Conservation (phyloP, 2,329 filamentous ascomycete species). For the Cordyceps fumosorosea region DNA sequence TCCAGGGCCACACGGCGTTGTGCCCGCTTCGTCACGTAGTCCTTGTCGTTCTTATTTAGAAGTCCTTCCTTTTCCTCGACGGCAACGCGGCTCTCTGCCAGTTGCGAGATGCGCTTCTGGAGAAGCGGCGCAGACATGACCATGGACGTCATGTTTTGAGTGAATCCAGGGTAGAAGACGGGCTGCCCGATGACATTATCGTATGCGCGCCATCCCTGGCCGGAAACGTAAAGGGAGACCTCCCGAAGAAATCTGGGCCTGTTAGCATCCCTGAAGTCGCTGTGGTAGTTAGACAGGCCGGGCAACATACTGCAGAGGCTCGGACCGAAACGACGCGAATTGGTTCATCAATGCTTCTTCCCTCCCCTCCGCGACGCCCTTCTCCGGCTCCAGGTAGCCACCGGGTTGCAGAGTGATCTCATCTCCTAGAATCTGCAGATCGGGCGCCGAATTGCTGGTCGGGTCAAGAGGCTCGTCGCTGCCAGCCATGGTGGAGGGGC, state of each 20-base stretch:
- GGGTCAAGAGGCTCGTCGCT: slow-evolving; percentile 25
- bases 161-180: slow-evolving; percentile 88
- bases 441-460: slow-evolving; percentile 51
- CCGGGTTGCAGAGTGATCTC: slow-evolving; percentile 69
- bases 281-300: too few relatives aligned
- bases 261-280: slow-evolving; percentile 14
- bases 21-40: slow-evolving; percentile 43
- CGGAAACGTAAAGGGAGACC: slow-evolving; percentile 86
- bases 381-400: slow-evolving; percentile 52
- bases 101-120: slow-evolving; percentile 63
- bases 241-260: slow-evolving; percentile 75
- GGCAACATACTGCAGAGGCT: slow-evolving; percentile 48
- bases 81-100: slow-evolving; percentile 67
- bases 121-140: slow-evolving; percentile 73
- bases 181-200: slow-evolving; percentile 85
- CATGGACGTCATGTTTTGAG: slow-evolving; percentile 76
- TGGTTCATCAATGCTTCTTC: slow-evolving; percentile 71
- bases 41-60: slow-evolving; percentile 48
- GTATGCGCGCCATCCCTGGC: slow-evolving; percentile 92
- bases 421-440: slow-evolving; percentile 69
- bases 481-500: slow-evolving; percentile 23
- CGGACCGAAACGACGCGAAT: slow-evolving; percentile 77
- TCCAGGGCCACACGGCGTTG: slow-evolving; percentile 61
- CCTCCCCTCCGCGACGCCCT: slow-evolving; percentile 41
- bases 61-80: slow-evolving; percentile 73